These are phyloP conservation scores for Claviceps sp. DNA, from an alignment of 2,329 filamentous ascomycete species.

Conservation along the genomic window DNA sequence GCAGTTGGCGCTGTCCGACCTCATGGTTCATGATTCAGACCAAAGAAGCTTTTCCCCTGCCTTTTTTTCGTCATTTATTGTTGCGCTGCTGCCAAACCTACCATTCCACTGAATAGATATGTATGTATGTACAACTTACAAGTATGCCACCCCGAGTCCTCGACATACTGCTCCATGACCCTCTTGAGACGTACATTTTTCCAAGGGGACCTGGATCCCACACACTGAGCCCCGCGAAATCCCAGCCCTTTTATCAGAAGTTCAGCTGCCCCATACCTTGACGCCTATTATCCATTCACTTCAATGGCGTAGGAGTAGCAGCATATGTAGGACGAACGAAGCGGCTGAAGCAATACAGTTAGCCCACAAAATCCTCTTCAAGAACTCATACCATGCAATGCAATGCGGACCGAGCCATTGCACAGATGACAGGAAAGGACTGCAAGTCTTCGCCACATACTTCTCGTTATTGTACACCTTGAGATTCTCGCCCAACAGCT, in stretches of 20 bases:
- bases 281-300: constrained; percentile 26
- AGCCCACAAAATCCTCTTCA: not conserved
- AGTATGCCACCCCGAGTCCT: not conserved
- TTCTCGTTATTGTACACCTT: constrained; percentile 81
- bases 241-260: not conserved
- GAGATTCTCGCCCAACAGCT: constrained; percentile 69
- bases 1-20: too few relatives aligned
- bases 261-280: not conserved
- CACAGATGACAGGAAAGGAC: not conserved
- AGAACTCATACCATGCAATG: not conserved
- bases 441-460: constrained; percentile 34
- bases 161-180: not conserved
- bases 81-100: not conserved
- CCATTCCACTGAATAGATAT: not conserved
- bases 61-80: too few relatives aligned
- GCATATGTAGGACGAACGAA: constrained; percentile 74
- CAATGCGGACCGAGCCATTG: too few relatives aligned
- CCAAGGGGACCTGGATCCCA: not conserved
- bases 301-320: constrained; percentile 51
- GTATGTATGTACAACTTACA: constrained; percentile 1
- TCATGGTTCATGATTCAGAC: too few relatives aligned
- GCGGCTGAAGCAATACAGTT: constrained; percentile 26
- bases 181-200: not conserved
- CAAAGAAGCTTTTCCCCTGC: too few relatives aligned
- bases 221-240: too few relatives aligned